These are phyloP conservation scores for Sinapis alba DNA, from an alignment of 441 rosid species.

Conservation along the genomic window DNA sequence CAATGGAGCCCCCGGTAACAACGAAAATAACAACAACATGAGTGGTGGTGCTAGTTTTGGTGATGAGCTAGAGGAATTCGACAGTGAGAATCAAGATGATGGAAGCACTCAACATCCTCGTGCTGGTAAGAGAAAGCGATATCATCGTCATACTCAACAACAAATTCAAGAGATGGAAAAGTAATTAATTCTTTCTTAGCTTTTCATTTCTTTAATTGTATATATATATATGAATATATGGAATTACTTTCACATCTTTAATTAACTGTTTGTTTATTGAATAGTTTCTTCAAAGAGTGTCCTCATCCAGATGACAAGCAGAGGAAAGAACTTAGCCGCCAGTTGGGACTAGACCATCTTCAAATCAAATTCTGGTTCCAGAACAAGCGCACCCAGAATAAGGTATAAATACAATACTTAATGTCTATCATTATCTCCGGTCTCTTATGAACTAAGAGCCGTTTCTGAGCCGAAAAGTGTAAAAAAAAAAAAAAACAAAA, in stretches of 20 bases:
- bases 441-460: too few species aligned
- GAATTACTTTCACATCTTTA: neutral
- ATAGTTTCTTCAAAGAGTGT: conserved; percentile 58
- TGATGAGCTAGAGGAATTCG: conserved; percentile 2
- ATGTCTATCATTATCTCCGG: too few species aligned
- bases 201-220: neutral
- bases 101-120: conserved; percentile 1
- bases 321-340: conserved; percentile 77
- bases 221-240: neutral
- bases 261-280: conserved; percentile 7
- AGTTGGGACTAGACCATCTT: conserved; percentile 77
- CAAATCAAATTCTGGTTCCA: conserved; percentile 98
- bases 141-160: conserved; percentile 40
- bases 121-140: conserved; percentile 11
- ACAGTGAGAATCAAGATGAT: conserved; percentile 16
- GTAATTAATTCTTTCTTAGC: conserved; percentile 17
- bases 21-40: conserved; percentile 4
- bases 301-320: conserved; percentile 98
- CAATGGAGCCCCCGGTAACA: neutral
- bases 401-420: conserved; percentile 51
- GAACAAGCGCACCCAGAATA: conserved; percentile 94
- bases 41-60: neutral
- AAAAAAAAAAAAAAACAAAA: too few species aligned
- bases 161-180: conserved; percentile 40
- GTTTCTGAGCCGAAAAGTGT: too few species aligned